Base-by-base conservation (phyloP, 345 rosid species). In the Noccaea caerulescens region DNA sequence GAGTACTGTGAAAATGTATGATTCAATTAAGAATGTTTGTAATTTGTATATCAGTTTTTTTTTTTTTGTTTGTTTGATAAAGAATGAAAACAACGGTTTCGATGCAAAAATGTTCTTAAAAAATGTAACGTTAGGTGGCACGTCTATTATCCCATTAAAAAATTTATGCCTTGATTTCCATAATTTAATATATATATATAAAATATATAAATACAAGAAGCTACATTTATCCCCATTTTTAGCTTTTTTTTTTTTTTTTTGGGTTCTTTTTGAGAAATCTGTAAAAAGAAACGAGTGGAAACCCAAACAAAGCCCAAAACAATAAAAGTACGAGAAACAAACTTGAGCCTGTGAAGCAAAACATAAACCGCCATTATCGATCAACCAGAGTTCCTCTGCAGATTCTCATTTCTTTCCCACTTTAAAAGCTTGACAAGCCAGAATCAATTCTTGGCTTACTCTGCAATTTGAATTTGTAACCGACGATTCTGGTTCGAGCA, bases 291-390 rank as follows among this genome's bases (percentile, higher is more conserved):
- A 38, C 42, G 11, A 39, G 13, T 10, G 6, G 37, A 53, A 30
- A 30, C 59, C 61, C 61, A 23, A 39, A 62, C 7, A 63, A 45
- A 45, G 55, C 68, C 68, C 68, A 63, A 62, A 32, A n/a, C 53
- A 44, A 2, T 27, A 2, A 27, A 3, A 27, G 30, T 9, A 4
- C 10, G 9, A 39, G 32, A 23, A 49, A 38, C 10, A 39, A 20
- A 39, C 5, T 23, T 10, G n/a, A 43, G 60, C 23, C 70, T 32
- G 8, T 43, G 34, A 9, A 51, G 37, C 25, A 27, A 52, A 34
- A 52, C 23, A 10, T 12, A 27, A 13, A 36, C 13, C 43, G 3
- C 13, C 34, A 2, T 20, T 36, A 0, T 8, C 20, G 58, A 36
- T 9, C 11, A 51, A 37, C 23, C n/a, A 33, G 33, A 18, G 18